phyloP scores from a whole-genome alignment of 495 filamentous ascomycete species.

The Rostrohypoxylon terebratum region DNA sequence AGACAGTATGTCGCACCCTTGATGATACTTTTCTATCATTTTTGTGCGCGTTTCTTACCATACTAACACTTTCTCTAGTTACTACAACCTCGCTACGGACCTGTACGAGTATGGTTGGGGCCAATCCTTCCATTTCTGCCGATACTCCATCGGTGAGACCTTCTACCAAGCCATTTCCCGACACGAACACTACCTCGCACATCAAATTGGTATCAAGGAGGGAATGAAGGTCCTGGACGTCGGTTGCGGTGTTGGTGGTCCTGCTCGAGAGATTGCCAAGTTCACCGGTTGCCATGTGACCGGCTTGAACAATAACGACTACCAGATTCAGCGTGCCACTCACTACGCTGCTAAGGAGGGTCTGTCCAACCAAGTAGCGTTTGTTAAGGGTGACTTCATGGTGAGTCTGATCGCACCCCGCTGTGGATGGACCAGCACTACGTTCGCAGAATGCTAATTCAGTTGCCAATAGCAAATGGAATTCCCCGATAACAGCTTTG shows the following conservation, averaged over 20 bases:
- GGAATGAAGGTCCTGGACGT: conserved; percentile 95
- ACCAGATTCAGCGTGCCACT: conserved; percentile 96
- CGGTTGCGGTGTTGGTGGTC: conserved; percentile 96
- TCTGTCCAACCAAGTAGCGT: conserved; percentile 82
- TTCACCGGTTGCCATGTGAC: conserved; percentile 91
- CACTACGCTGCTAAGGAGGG: conserved; percentile 85
- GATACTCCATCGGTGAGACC: conserved; percentile 87
- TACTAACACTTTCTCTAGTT: conserved; percentile 63
- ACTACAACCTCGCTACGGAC: conserved; percentile 98
- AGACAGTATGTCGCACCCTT: conserved; percentile 76
- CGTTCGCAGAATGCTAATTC: conserved; percentile 8
- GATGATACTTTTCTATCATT: not conserved
- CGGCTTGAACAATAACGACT: conserved; percentile 99
- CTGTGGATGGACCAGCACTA: not conserved
- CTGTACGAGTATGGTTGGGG: conserved; percentile 98
- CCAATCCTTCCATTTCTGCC: conserved; percentile 96
- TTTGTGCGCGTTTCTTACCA: not conserved
- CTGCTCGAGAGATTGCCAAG: conserved; percentile 96
- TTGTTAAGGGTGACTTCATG: conserved; percentile 99
- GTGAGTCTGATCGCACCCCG: conserved; percentile 54
- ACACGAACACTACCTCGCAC: conserved; percentile 97
- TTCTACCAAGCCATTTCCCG: conserved; percentile 96
- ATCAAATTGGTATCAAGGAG: conserved; percentile 85
- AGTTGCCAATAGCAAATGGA: conserved; percentile 83
- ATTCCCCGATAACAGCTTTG: conserved; percentile 91